Conservation (phyloP, 2,329 filamentous ascomycete genomes). For the Colletotrichum magnum region DNA sequence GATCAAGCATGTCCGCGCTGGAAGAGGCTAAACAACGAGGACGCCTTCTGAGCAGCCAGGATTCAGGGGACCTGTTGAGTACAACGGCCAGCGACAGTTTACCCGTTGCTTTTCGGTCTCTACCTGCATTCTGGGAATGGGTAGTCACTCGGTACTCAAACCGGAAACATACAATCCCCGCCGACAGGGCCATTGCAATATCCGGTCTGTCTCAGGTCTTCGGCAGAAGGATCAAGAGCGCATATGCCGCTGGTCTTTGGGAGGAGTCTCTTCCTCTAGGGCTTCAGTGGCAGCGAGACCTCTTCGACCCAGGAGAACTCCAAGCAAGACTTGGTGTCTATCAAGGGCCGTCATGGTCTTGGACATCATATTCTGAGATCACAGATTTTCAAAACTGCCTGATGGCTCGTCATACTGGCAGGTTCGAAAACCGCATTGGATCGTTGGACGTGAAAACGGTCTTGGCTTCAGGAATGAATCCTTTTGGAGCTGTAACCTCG, state of each 20-base stretch:
- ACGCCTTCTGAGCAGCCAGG: neutral
- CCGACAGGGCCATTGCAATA: neutral
- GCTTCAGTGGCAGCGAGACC: neutral
- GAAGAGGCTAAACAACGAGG: neutral
- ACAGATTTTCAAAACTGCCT: neutral
- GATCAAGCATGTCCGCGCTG: neutral
- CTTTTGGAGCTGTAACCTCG: neutral
- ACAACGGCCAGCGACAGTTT: neutral
- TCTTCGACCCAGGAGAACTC: neutral
- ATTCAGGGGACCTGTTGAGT: no score
- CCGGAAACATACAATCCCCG: neutral
- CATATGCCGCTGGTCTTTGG: neutral
- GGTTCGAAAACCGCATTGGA: neutral
- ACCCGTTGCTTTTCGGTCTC: neutral
- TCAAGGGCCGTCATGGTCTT: neutral
- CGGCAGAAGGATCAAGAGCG: neutral
- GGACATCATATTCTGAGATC: neutral
- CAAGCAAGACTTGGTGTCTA: neutral
- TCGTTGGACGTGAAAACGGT: neutral
- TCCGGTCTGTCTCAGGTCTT: neutral
- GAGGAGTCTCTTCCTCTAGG: neutral
- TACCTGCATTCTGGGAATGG: neutral
- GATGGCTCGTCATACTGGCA: neutral
- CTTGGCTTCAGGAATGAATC: neutral
- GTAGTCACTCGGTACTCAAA: neutral